Base-by-base conservation (phyloP, 2,329 filamentous ascomycete species). In the Didymella pomorum region DNA sequence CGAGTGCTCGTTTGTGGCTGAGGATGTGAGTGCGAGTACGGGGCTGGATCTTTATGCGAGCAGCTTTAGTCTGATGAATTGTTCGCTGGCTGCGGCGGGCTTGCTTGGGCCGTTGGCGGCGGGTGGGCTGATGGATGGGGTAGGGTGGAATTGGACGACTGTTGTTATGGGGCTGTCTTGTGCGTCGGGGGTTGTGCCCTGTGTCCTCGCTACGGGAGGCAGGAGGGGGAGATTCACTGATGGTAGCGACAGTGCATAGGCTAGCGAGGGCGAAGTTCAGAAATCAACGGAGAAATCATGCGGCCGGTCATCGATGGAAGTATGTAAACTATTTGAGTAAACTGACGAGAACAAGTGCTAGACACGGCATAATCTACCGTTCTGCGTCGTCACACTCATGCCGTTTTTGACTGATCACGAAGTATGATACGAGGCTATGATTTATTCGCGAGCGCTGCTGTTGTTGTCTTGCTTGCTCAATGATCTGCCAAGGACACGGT, bases 11-110 rank as follows among this genome's bases (percentile, higher is more conserved):
- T 51, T 25, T 26, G 48, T 51, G 4, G 37, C 48, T 12, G 48
- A 51, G 16, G 37, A 43, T 9, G 28, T 33, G 3, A 35, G 48
- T 33, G 11, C 6, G 20, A 1, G 4, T 14, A 43, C 20, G 4
- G 18, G 12, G 7, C 1, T 31, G 12, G 48, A 51, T 25, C 29
- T 43, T 12, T 50, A 51, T 25, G 37, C 26, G 9, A 43, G 48
- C 33, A 51, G 48, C 16, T 51, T 43, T 4, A 28, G 33, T 12
- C 21, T 51, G n/a, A 50, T 50, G 47, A 50, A 50, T 10, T 50
- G 47, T 37, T 50, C 47, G n/a, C 47, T 50, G 14, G 47, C 47
- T 29, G 23, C 48, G 3, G 37, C 37, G 26, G 37, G 48, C 5
- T 14, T 43, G 18, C 10, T 51, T 6, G 48, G 48, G 7, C 48